Base-by-base conservation (phyloP, 345 rosid genomes). In the Toxicodendron radicans region DNA sequence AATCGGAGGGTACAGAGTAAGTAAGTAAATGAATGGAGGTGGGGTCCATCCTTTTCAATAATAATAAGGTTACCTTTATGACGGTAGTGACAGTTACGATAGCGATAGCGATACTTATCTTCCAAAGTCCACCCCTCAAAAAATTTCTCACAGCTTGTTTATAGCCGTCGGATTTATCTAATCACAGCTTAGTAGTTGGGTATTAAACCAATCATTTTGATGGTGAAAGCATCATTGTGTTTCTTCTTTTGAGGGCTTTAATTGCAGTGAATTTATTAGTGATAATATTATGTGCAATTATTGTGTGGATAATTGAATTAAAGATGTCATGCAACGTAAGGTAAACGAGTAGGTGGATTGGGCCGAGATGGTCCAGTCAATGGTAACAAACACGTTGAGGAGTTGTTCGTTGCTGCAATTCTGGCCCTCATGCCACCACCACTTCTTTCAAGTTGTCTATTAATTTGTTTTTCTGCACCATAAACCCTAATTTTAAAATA, bases 51-150 rank as follows among this genome's bases (percentile, higher is more conserved):
- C 11, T 5, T 45, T 35, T 54, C 51, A 56, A 48, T 66, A 60
- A 66, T 35, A 1, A 45, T 20, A 5, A 30, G 12, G 10, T 0
- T 1, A 23, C 61, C 51, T 62, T 74, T 32, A 30, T 46, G 21
- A 32, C 4, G 35, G 18, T 18, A 48, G 12, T 33, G 82, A 76
- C 77, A 76, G 83, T 53, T 20, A 32, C 3, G 75, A 74, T 58
- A 43, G 74, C 23, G 80, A 76, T 69, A 60, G 9, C 69, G n/a
- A n/a, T n/a, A n/a, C n/a, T n/a, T 54, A 38, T 7, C 43, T 16
- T 43, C 20, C 48, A 58, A 51, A 5, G 43, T 61, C 68, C 45
- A 43, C 73, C 11, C 65, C 12, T 33, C 41, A 24, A 43, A 27
- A 10, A 4, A 16, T 0, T 38, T 5, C n/a, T 63, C 64, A 38